phyloP scores from a whole-genome alignment of 2,329 filamentous ascomycete species.

The Drechslerella coelobrocha region DNA sequence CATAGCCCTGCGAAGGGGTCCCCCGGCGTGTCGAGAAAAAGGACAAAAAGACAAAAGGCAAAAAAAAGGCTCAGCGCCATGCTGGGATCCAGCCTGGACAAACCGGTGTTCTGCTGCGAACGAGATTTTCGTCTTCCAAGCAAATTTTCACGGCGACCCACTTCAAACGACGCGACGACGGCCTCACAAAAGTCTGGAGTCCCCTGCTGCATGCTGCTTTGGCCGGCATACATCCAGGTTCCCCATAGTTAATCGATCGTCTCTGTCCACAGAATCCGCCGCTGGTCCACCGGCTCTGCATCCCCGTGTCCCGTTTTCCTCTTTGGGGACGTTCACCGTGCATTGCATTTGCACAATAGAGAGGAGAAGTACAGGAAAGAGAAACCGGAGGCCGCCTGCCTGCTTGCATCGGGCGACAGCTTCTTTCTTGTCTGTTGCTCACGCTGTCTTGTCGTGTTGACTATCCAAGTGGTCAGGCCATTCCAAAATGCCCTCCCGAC shows the following conservation, averaged over 20 bases:
- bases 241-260: conserved; percentile 1
- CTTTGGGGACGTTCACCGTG: conserved; percentile 22
- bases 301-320: conserved; percentile 31
- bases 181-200: not conserved
- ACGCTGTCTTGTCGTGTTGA: conserved; percentile 38
- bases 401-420: not conserved
- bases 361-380: conserved; percentile 13
- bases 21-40: not conserved
- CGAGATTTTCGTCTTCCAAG: not conserved
- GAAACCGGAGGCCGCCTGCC: too few relatives aligned
- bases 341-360: conserved; percentile 14
- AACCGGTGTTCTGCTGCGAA: not conserved
- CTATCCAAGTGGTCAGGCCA: conserved; percentile 46
- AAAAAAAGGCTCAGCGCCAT: not conserved
- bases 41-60: too few relatives aligned
- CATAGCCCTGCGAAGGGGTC: not conserved
- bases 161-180: not conserved
- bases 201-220: conserved; percentile 2
- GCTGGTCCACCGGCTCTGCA: conserved; percentile 19
- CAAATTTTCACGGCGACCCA: not conserved
- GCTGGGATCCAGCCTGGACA: not conserved
- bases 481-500: conserved; percentile 32
- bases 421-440: not conserved
- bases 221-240: not conserved
- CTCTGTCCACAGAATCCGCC: conserved; percentile 3